phyloP scores from a whole-genome alignment of 1,284 basidiomycete species.

The Peniophora sp. region DNA sequence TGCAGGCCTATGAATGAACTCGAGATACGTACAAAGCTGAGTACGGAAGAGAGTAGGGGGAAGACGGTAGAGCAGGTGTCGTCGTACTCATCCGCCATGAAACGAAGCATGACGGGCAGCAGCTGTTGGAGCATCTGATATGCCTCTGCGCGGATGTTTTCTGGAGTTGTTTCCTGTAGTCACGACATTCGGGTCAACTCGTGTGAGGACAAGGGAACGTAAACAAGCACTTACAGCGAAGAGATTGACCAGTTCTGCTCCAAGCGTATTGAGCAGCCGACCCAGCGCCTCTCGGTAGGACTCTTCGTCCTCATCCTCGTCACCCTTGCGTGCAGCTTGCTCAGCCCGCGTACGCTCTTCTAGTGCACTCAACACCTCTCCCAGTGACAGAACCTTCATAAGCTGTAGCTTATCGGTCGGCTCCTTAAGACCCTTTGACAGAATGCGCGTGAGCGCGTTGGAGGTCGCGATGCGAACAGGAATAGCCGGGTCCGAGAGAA shows the following conservation, averaged over 20 bases:
- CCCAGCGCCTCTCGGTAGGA: conserved; percentile 88
- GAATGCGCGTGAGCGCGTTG: conserved; percentile 73
- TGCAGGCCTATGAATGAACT: conserved; percentile 3
- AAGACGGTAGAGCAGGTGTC: conserved; percentile 84
- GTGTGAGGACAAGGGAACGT: no score
- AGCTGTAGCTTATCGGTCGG: conserved; percentile 87
- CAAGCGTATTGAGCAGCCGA: conserved; percentile 77
- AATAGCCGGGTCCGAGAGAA: conserved; percentile 76
- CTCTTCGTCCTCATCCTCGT: conserved; percentile 73
- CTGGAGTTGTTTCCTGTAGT: conserved; percentile 59
- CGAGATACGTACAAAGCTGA: conserved; percentile 55
- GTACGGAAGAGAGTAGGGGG: conserved; percentile 68
- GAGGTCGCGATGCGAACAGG: conserved; percentile 82
- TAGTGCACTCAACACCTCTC: conserved; percentile 71
- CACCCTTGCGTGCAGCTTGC: conserved; percentile 56
- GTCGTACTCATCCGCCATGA: conserved; percentile 85
- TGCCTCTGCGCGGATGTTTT: conserved; percentile 64
- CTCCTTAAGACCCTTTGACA: conserved; percentile 91
- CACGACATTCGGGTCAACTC: no score
- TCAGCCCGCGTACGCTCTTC: conserved; percentile 71
- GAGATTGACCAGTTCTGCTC: conserved; percentile 81
- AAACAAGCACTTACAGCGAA: conserved; percentile 53
- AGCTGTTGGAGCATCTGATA: conserved; percentile 60
- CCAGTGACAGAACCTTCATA: conserved; percentile 83
- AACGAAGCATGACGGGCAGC: conserved; percentile 80